Evolutionary conservation across 768 basidiomycete species (phyloP).

Genomic region (Mycena polygramma): DNA sequence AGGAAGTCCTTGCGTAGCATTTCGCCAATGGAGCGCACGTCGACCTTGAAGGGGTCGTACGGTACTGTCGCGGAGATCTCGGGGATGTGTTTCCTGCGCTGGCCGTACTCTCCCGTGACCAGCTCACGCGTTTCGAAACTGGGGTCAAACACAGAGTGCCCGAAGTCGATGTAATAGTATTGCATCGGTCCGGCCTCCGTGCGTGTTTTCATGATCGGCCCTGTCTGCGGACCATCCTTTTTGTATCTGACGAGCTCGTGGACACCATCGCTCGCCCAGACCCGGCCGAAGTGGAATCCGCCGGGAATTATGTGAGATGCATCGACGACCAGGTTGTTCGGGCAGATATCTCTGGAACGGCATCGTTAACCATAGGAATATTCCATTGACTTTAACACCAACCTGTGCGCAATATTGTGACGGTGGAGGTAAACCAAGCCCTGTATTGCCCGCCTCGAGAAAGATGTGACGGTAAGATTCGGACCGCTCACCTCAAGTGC

Average conservation of each 20-base stretch:
- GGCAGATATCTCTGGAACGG: constrained; percentile 1
- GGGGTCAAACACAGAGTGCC: background rate
- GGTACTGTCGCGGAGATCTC: constrained; percentile 2
- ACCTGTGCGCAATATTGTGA: constrained; percentile 8
- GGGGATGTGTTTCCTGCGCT: background rate
- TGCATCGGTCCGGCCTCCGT: background rate
- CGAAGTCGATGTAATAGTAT: constrained; percentile 1
- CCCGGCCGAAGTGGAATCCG: background rate
- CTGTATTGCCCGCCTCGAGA: background rate
- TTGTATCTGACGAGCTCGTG: no score
- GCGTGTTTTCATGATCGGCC: no score
- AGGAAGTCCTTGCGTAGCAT: background rate
- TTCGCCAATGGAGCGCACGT: constrained; percentile 1
- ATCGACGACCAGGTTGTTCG: background rate
- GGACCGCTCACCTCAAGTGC: background rate
- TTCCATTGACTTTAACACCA: no score
- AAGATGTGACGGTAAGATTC: no score
- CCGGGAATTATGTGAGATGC: background rate
- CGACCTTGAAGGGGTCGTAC: constrained; percentile 10
- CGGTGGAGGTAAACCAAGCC: constrained; percentile 3
- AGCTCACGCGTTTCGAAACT: background rate
- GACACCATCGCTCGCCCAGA: background rate
- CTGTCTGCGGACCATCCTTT: no score
- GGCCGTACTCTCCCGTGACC: background rate
- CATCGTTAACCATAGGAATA: no score